Evolutionary conservation across 164 flowering plant genomes (phyloP), one percentile per base, ranked within the genome.

Genomic region (Pachysandra terminalis): DNA sequence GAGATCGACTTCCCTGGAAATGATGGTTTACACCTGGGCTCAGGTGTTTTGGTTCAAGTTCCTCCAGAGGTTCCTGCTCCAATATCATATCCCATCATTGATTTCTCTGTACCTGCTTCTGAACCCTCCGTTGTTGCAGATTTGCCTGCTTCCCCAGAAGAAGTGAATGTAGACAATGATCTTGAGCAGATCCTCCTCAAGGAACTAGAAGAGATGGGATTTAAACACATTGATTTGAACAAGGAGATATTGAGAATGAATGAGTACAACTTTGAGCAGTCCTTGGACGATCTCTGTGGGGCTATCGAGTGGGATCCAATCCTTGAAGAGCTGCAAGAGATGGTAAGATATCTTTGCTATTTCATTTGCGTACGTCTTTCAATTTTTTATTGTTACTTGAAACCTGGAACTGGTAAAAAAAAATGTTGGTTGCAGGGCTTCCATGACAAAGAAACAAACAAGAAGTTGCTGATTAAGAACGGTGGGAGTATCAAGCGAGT

Each of bases 131-230:
- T 59, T 21, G 25, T 40, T 23, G 19, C 73, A 22, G 69, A 62
- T 59, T 51, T 59, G 26, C 68, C 73, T 35, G 27, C 66, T n/a
- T 25, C 71, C 9, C 15, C 22, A 27, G 54, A 1, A 19, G 71
- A 17, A n/a, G 70, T 41, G 0, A 15, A 48, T 54, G 77, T 65
- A 25, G 23, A 45, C 22, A 19, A 28, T 5, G n/a, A 6, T 0
- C 69, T 80, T 10, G 97, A 90, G 79, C 73, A 79, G 76, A 54
- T 70, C 19, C 84, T 89, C 27, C 86, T 89, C n/a, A 89, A 79
- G 79, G 93, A 86, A 71, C 85, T 92, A 3, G 89, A 78, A 74
- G 90, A 83, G 57, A 89, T 90, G 97, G 97, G 99, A 23, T 92
- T 89, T 73, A 84, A 80, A 71, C 81, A 88, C 76, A 81, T 82